Evolutionary conservation across 257 asterid species (phyloP).

Genomic region (Sherardia arvensis): DNA sequence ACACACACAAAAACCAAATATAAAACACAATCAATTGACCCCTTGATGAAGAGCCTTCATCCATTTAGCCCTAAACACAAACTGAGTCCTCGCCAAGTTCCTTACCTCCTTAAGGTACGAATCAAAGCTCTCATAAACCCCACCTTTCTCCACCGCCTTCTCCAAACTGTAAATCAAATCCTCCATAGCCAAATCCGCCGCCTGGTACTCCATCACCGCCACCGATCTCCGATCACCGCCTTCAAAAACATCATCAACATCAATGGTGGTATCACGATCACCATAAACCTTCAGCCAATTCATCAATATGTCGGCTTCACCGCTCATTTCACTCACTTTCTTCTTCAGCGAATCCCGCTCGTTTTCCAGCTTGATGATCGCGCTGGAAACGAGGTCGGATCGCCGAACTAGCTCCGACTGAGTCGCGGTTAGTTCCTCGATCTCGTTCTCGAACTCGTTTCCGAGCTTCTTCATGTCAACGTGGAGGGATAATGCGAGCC

Average conservation of each 20-base stretch:
- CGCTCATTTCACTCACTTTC: constrained; percentile 17
- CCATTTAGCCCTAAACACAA: constrained; percentile 19
- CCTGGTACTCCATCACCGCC: constrained; percentile 19
- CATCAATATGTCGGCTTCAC: constrained; percentile 31
- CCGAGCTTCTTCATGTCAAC: constrained; percentile 20
- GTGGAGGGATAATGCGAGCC: constrained; percentile 26
- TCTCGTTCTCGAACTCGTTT: constrained; percentile 19
- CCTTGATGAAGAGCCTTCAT: constrained; percentile 4
- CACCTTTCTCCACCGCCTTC: constrained; percentile 28
- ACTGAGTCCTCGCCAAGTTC: constrained; percentile 46
- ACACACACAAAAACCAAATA: background rate
- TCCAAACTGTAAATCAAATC: constrained; percentile 41
- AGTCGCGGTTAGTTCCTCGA: constrained; percentile 19
- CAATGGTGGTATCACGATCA: background rate
- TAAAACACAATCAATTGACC: background rate
- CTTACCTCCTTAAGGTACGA: constrained; percentile 43
- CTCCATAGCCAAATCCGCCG: constrained; percentile 38
- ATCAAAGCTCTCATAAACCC: constrained; percentile 21
- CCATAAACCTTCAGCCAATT: constrained; percentile 37
- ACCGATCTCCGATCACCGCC: constrained; percentile 26
- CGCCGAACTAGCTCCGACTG: constrained; percentile 24
- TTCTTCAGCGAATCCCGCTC: constrained; percentile 26
- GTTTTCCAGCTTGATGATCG: constrained; percentile 14
- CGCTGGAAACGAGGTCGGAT: constrained; percentile 1
- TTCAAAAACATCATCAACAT: constrained; percentile 46